Conservation (phyloP, 805 yeast species). For the Kuraishia ogatae region DNA sequence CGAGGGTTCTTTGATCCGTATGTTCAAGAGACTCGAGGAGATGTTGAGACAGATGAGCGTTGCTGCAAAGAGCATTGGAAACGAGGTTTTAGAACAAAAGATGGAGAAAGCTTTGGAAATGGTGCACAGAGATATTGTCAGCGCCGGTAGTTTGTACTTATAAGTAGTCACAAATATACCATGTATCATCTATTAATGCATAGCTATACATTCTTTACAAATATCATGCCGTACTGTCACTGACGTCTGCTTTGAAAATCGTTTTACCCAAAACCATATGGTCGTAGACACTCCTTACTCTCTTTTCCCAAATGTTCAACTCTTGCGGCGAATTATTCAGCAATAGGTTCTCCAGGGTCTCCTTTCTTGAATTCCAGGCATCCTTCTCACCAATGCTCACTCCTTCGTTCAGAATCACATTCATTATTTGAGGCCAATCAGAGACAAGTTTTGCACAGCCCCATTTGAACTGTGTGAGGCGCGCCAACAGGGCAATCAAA, state of each 20-base stretch:
- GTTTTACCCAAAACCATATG: neutral
- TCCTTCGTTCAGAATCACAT: conserved; percentile 16
- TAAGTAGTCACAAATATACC: no score
- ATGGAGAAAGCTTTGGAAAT: conserved; percentile 81
- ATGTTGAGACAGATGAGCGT: conserved; percentile 80
- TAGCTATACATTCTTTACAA: neutral
- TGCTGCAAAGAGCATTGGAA: conserved; percentile 94
- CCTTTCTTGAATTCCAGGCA: conserved; percentile 12
- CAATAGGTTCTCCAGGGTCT: conserved; percentile 10
- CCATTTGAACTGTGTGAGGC: conserved; percentile 13
- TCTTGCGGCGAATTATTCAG: neutral
- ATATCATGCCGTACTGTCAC: neutral
- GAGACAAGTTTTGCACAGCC: conserved; percentile 15
- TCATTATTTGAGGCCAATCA: conserved; percentile 20
- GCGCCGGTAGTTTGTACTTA: conserved; percentile 88
- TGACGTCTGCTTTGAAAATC: neutral
- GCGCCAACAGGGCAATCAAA: conserved; percentile 14
- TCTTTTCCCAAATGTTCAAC: neutral
- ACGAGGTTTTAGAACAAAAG: conserved; percentile 73
- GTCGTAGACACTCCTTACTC: neutral
- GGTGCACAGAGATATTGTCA: conserved; percentile 92
- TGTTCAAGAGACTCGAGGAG: conserved; percentile 92
- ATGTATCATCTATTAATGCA: no score
- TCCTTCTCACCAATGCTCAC: conserved; percentile 11
- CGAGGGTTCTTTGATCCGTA: conserved; percentile 92